Evolutionary conservation across 2,329 filamentous ascomycete genomes (phyloP).

Genomic region (Xylaria sp.): DNA sequence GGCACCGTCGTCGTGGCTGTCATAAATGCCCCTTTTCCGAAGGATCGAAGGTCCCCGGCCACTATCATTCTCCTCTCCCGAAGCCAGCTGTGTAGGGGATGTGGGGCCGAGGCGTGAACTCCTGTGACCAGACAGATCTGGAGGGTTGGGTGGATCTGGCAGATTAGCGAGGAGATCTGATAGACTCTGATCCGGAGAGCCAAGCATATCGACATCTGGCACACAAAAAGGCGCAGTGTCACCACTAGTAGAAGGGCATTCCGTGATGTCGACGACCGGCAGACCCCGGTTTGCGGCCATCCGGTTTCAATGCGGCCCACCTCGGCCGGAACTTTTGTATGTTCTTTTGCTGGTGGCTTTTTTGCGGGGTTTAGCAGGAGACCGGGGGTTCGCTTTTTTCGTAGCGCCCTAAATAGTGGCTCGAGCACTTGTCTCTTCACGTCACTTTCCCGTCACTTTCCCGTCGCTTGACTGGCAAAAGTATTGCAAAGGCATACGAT

Average conservation of each 20-base stretch:
- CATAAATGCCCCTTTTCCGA: not conserved
- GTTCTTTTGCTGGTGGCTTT: conserved; percentile 3
- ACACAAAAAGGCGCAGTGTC: conserved; percentile 12
- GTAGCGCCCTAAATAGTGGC: conserved; percentile 6
- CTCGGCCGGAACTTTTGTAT: conserved; percentile 5
- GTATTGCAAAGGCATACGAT: conserved; percentile 4
- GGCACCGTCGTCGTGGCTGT: not conserved
- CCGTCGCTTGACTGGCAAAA: not conserved
- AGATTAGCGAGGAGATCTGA: conserved; percentile 32
- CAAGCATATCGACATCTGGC: conserved; percentile 15
- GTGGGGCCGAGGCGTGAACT: conserved; percentile 20
- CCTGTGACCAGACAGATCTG: conserved; percentile 26
- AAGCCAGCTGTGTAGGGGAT: conserved; percentile 16
- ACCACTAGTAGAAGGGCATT: conserved; percentile 17
- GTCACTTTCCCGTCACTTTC: conserved; percentile 3
- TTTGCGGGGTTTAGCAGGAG: conserved; percentile 25
- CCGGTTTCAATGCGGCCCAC: conserved; percentile 21
- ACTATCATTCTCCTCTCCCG: not conserved
- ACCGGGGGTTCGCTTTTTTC: too few relatives aligned
- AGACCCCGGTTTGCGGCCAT: conserved; percentile 23
- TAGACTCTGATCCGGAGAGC: conserved; percentile 11
- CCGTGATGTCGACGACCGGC: conserved; percentile 10
- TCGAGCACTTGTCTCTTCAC: not conserved
- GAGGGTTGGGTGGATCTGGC: conserved; percentile 29
- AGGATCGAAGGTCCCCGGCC: not conserved